A percentile compares a stretch with the other conserved stretches of the same genome.
Evolutionary conservation across 305 asterid genomes (phyloP).

Genomic region (Fraxinus platypoda): DNA sequence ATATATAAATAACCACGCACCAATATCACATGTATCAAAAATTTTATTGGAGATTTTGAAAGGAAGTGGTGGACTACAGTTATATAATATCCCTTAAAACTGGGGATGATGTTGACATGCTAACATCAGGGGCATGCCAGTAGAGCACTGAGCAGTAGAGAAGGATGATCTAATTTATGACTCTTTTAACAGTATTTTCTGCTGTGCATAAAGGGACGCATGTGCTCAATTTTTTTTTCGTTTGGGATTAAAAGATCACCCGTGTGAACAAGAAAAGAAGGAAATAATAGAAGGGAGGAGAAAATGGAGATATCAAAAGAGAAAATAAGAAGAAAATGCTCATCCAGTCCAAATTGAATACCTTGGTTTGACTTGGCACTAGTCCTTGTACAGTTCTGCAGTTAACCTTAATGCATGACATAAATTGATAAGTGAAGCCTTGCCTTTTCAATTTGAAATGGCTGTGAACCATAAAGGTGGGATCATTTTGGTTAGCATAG

Average conservation of each 20-base stretch:
- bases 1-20: not conserved
- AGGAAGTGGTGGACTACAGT: not conserved
- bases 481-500: not conserved
- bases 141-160: not conserved
- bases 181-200: not conserved
- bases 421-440: not conserved
- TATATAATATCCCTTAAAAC: not conserved
- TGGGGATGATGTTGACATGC: not conserved
- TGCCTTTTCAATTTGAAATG: not conserved
- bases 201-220: not conserved
- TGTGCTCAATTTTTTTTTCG: not conserved
- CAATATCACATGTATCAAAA: not conserved
- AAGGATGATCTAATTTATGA: not conserved
- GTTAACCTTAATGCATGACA: not conserved
- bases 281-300: not conserved
- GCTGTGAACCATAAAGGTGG: not conserved
- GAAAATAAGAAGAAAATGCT: constrained; percentile 1
- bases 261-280: not conserved
- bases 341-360: not conserved
- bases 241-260: not conserved
- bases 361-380: not conserved
- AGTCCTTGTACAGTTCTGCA: not conserved
- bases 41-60: not conserved
- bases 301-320: not conserved
- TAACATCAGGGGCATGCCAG: not conserved